A percentile compares a stretch with the other conserved stretches of the same genome.
Conservation (phyloP, 2,329 filamentous ascomycete genomes). For the Colletotrichum sp. region DNA sequence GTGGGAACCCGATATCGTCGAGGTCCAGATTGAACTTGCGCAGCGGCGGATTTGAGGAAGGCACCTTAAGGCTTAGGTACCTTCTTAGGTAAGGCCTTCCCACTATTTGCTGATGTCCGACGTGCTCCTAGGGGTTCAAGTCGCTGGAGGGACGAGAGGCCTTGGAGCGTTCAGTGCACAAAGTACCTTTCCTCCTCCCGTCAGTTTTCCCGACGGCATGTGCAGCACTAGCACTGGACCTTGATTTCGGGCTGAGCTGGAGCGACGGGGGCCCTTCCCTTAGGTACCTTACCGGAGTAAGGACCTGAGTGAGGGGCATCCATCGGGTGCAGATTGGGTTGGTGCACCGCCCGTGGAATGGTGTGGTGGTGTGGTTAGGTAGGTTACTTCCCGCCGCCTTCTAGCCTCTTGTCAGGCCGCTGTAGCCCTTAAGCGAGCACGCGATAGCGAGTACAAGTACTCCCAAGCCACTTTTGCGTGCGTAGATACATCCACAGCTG, state of each 20-base stretch:
- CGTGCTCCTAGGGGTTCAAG: no score
- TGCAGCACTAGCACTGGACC: neutral
- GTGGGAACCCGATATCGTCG: conserved; percentile 2
- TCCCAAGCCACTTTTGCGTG: neutral
- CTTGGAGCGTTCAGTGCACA: neutral
- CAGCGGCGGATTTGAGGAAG: conserved; percentile 4
- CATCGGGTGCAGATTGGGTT: neutral
- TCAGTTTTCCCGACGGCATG: neutral
- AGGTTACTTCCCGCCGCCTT: neutral
- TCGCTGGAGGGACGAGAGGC: neutral
- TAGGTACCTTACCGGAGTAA: no score
- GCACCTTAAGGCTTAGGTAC: neutral
- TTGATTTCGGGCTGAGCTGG: neutral
- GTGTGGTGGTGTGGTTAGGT: neutral
- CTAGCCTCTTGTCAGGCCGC: neutral
- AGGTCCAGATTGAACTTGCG: conserved; percentile 11
- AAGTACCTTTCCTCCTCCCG: neutral
- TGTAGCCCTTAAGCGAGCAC: neutral
- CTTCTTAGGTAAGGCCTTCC: conserved; percentile 3
- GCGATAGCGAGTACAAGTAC: neutral
- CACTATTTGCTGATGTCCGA: neutral
- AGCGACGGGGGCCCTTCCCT: neutral
- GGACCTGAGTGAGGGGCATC: neutral
- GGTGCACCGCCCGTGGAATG: neutral
- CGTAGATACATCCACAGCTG: neutral